Conservation (phyloP, 768 basidiomycete genomes). For the Asterophora parasitica region DNA sequence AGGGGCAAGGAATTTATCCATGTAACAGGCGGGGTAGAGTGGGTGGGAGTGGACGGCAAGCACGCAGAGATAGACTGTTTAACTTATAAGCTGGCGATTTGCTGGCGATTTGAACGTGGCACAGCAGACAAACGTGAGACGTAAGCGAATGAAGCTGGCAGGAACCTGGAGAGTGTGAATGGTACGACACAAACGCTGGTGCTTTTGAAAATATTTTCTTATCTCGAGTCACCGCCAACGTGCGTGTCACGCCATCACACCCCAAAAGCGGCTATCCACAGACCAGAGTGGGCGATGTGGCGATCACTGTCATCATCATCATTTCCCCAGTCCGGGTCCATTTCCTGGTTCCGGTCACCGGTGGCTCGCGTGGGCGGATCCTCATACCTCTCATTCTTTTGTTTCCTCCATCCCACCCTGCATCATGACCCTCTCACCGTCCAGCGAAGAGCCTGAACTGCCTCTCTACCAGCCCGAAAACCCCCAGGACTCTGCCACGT, state of each 20-base stretch:
- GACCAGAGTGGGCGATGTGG: neutral
- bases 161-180: neutral
- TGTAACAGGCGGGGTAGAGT: conserved; percentile 23
- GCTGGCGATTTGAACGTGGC: conserved; percentile 11
- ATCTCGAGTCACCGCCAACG: conserved; percentile 19
- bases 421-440: conserved; percentile 11
- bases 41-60: conserved; percentile 8
- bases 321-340: neutral
- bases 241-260: conserved; percentile 20
- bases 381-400: conserved; percentile 6
- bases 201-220: conserved; percentile 9
- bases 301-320: neutral
- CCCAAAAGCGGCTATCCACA: neutral
- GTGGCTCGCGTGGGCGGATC: neutral
- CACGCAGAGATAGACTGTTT: conserved; percentile 11
- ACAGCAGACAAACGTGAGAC: conserved; percentile 29
- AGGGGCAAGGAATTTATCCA: conserved; percentile 73
- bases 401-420: neutral
- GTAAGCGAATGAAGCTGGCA: conserved; percentile 7
- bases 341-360: conserved; percentile 5
- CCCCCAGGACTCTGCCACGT: conserved; percentile 39
- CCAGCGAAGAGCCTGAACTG: conserved; percentile 23
- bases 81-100: conserved; percentile 6
- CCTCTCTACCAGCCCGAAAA: conserved; percentile 42
- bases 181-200: conserved; percentile 2